Conservation (phyloP, 164 flowering plant species). For the Macadamia tetraphylla region DNA sequence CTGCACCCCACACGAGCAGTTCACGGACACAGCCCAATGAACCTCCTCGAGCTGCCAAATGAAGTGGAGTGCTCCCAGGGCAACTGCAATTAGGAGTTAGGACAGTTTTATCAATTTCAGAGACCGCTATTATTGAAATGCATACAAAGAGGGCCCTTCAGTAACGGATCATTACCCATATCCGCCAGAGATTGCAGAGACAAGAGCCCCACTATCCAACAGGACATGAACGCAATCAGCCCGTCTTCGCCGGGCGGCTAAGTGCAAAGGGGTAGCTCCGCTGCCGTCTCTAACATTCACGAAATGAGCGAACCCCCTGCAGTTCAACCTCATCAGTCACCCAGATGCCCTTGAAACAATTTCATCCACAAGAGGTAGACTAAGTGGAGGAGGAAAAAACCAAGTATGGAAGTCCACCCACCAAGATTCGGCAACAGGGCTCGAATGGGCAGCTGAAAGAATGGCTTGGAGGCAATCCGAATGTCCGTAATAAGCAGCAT, state of each 20-base stretch:
- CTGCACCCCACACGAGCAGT: neutral
- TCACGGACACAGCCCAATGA: slow-evolving; percentile 25
- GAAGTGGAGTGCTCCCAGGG: slow-evolving; percentile 54
- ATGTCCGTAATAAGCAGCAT: neutral
- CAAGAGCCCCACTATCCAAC: slow-evolving; percentile 45
- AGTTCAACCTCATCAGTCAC: neutral
- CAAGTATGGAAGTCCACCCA: slow-evolving; percentile 7
- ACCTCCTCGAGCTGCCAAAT: slow-evolving; percentile 53
- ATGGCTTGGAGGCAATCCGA: neutral
- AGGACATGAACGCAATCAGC: slow-evolving; percentile 34
- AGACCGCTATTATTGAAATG: neutral
- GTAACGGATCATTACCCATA: slow-evolving; percentile 27
- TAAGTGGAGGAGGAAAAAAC: slow-evolving; percentile 1
- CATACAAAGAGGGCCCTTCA: neutral
- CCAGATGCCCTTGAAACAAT: neutral
- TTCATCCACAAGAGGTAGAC: neutral
- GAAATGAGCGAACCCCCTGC: slow-evolving; percentile 57
- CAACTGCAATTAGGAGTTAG: slow-evolving; percentile 20
- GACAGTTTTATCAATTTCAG: neutral
- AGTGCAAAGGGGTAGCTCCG: slow-evolving; percentile 50
- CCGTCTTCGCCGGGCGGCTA: slow-evolving; percentile 41
- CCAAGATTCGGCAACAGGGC: neutral
- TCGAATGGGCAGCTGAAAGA: neutral
- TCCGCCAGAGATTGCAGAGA: slow-evolving; percentile 44
- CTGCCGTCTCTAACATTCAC: slow-evolving; percentile 44